phyloP scores from a whole-genome alignment of 2,329 filamentous ascomycete species.

The Bertia moriformis region DNA sequence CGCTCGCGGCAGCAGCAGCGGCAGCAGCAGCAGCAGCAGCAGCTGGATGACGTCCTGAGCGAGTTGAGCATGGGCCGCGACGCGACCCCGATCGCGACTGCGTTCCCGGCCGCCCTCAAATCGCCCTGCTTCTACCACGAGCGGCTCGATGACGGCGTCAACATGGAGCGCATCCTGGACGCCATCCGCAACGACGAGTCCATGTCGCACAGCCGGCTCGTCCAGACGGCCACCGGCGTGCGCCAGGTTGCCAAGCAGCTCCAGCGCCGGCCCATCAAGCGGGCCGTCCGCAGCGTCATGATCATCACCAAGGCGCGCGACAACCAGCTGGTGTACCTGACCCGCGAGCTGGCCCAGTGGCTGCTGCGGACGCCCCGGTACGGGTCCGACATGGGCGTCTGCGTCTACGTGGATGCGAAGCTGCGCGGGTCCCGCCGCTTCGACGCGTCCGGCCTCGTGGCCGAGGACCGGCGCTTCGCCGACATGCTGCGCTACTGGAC shows the following conservation, averaged over 20 bases:
- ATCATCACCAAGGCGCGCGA: conserved; percentile 96
- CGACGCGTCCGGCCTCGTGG: conserved; percentile 56
- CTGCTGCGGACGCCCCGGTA: conserved; percentile 80
- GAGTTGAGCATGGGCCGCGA: conserved; percentile 31
- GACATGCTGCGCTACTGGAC: conserved; percentile 92
- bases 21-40: conserved; percentile 28
- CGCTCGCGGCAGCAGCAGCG: too few relatives aligned
- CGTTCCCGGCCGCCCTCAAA: conserved; percentile 59
- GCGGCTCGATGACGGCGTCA: conserved; percentile 87
- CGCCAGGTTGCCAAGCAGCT: conserved; percentile 92
- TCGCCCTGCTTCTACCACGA: conserved; percentile 98
- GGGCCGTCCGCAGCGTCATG: conserved; percentile 88
- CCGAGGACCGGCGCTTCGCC: conserved; percentile 61
- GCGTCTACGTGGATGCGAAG: conserved; percentile 97
- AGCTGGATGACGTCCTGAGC: conserved; percentile 46
- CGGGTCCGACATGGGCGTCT: conserved; percentile 76
- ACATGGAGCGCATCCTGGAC: conserved; percentile 86
- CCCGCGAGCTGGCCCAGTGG: conserved; percentile 76
- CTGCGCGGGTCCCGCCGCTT: conserved; percentile 79
- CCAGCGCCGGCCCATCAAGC: conserved; percentile 78
- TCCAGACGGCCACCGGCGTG: conserved; percentile 89
- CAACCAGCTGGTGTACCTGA: conserved; percentile 79
- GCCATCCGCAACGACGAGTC: conserved; percentile 81
- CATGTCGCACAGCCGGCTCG: conserved; percentile 83
- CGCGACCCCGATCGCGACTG: conserved; percentile 26